Percentiles rank a stretch among this genome's conserved stretches.
Evolutionary conservation across 148 eudicot genomes (phyloP).

Genomic region (Suaeda aralocaspica): DNA sequence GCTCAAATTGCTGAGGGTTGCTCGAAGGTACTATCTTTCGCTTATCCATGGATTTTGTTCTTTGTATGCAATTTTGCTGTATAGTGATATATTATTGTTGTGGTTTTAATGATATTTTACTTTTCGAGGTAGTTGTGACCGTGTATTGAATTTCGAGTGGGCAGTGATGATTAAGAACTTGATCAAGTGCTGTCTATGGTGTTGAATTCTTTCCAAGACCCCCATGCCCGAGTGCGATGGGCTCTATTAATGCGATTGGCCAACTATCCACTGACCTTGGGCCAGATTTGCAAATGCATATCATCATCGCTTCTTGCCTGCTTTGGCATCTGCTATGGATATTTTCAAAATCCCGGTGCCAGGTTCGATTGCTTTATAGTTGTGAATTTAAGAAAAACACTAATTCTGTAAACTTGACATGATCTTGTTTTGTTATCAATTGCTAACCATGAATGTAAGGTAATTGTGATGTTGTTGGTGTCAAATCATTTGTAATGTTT

Average conservation of each 20-base stretch:
- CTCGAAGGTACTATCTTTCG: constrained; percentile 27
- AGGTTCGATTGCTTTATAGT: constrained; percentile 39
- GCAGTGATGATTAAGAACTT: constrained; percentile 83
- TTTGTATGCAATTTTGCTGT: not conserved
- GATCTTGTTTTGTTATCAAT: too few relatives aligned
- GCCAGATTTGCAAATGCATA: constrained; percentile 85
- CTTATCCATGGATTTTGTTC: not conserved
- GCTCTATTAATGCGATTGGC: constrained; percentile 95
- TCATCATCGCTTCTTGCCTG: constrained; percentile 32
- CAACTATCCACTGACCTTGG: constrained; percentile 88
- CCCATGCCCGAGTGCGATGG: constrained; percentile 95
- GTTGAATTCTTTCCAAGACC: constrained; percentile 75
- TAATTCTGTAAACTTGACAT: not conserved
- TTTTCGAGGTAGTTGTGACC: too few relatives aligned
- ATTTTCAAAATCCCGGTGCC: constrained; percentile 88
- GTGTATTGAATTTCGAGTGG: constrained; percentile 5
- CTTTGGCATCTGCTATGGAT: constrained; percentile 74
- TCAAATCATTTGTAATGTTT: too few relatives aligned
- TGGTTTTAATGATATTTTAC: not conserved
- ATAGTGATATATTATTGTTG: not conserved
- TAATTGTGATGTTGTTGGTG: too few relatives aligned
- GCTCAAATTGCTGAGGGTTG: constrained; percentile 44
- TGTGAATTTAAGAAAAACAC: not conserved
- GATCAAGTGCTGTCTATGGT: constrained; percentile 87
- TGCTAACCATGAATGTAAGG: too few relatives aligned